phyloP scores from a whole-genome alignment of 208 protist species.

The Leptomonas pyrrhocoris region DNA sequence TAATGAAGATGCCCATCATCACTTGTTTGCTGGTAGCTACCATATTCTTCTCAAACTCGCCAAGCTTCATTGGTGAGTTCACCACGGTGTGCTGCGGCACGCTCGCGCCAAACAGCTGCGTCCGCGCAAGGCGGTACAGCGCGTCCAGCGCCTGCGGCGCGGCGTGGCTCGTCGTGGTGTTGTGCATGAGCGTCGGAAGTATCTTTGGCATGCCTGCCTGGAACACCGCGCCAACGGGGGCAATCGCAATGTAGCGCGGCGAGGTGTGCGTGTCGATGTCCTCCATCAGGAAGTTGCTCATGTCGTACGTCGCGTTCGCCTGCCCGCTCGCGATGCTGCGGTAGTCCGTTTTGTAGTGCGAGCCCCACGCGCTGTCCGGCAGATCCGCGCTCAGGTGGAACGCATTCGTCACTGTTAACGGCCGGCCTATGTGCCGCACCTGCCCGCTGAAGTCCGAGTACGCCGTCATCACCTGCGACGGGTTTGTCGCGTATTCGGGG shows the following conservation, averaged over 20 bases:
- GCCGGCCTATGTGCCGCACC: constrained; percentile 2
- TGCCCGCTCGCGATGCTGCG: constrained; percentile 12
- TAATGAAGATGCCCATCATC: constrained; percentile 75
- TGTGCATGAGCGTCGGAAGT: constrained; percentile 60
- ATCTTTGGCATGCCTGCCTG: constrained; percentile 27
- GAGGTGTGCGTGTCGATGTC: constrained; percentile 40
- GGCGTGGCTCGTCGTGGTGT: constrained; percentile 55
- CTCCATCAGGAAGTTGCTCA: constrained; percentile 37
- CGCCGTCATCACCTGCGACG: constrained; percentile 51
- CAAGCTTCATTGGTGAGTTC: constrained; percentile 73
- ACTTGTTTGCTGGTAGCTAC: constrained; percentile 58
- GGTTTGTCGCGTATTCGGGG: constrained; percentile 39
- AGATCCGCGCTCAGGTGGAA: constrained; percentile 33
- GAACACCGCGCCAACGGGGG: constrained; percentile 32
- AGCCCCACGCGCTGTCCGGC: constrained; percentile 30
- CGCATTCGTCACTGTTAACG: constrained; percentile 28
- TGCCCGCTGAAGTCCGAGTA: constrained; percentile 19
- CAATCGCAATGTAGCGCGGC: constrained; percentile 54
- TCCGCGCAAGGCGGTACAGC: constrained; percentile 57
- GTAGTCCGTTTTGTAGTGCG: constrained; percentile 33
- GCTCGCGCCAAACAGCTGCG: constrained; percentile 46
- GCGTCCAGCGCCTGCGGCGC: constrained; percentile 52
- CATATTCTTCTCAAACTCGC: constrained; percentile 60
- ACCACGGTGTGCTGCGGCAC: constrained; percentile 37
- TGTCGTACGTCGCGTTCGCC: constrained; percentile 34